phyloP scores from a whole-genome alignment of 2,329 filamentous ascomycete genomes.

The Epichloe gansuensis region DNA sequence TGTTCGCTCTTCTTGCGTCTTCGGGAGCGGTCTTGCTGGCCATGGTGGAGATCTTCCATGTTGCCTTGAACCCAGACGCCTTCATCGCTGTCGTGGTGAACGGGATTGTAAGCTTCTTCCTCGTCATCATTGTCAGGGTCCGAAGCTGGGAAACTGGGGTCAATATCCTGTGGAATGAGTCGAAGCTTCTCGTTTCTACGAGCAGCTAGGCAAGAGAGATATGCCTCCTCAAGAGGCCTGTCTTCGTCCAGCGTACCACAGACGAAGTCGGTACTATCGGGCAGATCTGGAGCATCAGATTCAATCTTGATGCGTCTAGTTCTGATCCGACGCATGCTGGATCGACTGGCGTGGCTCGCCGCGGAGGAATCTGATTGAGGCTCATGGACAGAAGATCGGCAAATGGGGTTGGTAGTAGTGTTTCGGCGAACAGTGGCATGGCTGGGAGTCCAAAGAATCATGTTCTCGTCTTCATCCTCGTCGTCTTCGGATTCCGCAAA shows the following conservation, averaged over 20 bases:
- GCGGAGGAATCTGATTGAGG: conserved; percentile 49
- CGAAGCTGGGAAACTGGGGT: conserved; percentile 91
- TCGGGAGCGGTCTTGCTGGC: conserved; percentile 34
- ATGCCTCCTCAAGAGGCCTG: conserved; percentile 83
- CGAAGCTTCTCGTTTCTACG: conserved; percentile 71
- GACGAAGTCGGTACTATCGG: conserved; percentile 98
- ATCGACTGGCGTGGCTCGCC: conserved; percentile 25
- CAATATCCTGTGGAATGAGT: conserved; percentile 85
- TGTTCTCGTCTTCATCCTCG: conserved; percentile 52
- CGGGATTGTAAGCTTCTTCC: conserved; percentile 48
- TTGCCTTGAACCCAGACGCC: conserved; percentile 58
- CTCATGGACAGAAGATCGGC: conserved; percentile 28
- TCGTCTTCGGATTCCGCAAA: conserved; percentile 59
- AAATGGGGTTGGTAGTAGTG: conserved; percentile 20
- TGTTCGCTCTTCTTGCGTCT: conserved; percentile 37
- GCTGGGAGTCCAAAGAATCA: conserved; percentile 42
- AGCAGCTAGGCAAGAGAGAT: conserved; percentile 71
- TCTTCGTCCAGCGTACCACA: conserved; percentile 96
- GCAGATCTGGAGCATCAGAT: conserved; percentile 61
- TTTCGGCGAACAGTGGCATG: conserved; percentile 25
- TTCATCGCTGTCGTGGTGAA: conserved; percentile 52
- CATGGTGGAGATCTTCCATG: conserved; percentile 52
- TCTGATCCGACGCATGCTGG: conserved; percentile 16
- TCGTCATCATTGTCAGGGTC: conserved; percentile 81
- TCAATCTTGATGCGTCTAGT: conserved; percentile 15